Evolutionary conservation across 2,329 filamentous ascomycete species (phyloP).

Genomic region (Penicillium sp.): DNA sequence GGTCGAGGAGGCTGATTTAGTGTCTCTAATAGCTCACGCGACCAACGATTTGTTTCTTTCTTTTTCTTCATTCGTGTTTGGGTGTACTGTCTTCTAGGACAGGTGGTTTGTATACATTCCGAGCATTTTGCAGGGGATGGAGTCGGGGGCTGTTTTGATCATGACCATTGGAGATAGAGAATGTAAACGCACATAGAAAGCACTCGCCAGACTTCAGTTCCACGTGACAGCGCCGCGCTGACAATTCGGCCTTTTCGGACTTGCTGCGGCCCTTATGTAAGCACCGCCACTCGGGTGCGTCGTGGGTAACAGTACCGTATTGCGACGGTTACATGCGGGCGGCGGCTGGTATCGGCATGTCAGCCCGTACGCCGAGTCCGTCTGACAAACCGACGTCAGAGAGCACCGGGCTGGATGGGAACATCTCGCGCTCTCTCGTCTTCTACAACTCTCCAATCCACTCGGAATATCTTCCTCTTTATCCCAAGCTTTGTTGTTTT

Average conservation of each 20-base stretch:
- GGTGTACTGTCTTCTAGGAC: slow-evolving; percentile 5
- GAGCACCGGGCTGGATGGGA: too few species aligned
- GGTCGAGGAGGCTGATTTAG: slow-evolving; percentile 9
- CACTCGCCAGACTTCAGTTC: background rate
- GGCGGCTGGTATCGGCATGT: slow-evolving; percentile 35
- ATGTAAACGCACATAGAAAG: slow-evolving; percentile 12
- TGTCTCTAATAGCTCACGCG: slow-evolving; percentile 3
- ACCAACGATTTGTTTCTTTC: slow-evolving; percentile 1
- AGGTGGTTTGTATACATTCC: slow-evolving; percentile 17
- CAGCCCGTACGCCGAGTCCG: slow-evolving; percentile 22
- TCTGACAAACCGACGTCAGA: slow-evolving; percentile 21
- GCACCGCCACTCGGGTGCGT: slow-evolving; percentile 6
- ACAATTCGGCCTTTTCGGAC: slow-evolving; percentile 24
- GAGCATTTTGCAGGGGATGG: slow-evolving; percentile 14
- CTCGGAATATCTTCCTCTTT: too few species aligned
- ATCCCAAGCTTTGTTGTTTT: background rate
- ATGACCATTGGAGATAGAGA: background rate
- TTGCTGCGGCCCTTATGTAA: slow-evolving; percentile 7
- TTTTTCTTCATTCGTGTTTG: slow-evolving; percentile 4
- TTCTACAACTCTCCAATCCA: background rate
- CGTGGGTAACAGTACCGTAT: slow-evolving; percentile 22
- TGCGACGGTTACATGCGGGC: slow-evolving; percentile 16
- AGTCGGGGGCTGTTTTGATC: slow-evolving; percentile 11
- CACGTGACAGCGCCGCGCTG: too few species aligned
- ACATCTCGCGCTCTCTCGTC: slow-evolving; percentile 5